A percentile compares a stretch with the other conserved stretches of the same genome.
Evolutionary conservation across 2,329 filamentous ascomycete species (phyloP).

Genomic region (Aspergillus fructus): DNA sequence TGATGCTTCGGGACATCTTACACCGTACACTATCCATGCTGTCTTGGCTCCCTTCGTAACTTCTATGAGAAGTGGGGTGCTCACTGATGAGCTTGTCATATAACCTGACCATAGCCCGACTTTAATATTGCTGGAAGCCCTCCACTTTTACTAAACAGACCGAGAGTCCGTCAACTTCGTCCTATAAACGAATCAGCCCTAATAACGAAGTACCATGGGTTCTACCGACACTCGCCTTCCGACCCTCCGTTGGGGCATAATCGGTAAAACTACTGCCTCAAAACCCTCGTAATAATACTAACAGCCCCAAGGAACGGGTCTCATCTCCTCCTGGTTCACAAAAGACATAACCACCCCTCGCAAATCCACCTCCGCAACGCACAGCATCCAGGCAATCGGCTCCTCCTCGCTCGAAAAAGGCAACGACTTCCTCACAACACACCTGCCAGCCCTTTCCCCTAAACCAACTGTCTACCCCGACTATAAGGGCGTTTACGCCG

Average conservation of each 20-base stretch:
- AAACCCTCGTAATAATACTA: background rate
- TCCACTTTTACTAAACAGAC: no score
- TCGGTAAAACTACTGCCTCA: background rate
- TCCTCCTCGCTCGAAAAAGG: slow-evolving; percentile 3
- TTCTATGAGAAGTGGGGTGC: no score
- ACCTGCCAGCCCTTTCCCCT: background rate
- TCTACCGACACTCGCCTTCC: background rate
- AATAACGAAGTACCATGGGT: background rate
- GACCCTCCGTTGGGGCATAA: slow-evolving; percentile 7
- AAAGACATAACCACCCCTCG: background rate
- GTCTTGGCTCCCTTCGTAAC: no score
- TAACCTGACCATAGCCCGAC: no score
- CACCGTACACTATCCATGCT: no score
- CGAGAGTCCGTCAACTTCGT: no score
- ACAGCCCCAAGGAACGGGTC: background rate
- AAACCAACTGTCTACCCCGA: slow-evolving; percentile 58
- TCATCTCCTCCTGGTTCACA: slow-evolving; percentile 8
- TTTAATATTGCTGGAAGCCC: no score
- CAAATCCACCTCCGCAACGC: background rate
- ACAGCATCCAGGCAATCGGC: slow-evolving; percentile 4
- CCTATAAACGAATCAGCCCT: no score
- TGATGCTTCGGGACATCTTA: no score
- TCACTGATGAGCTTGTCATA: no score
- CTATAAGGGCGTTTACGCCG: slow-evolving; percentile 72
- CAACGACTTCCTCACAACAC: background rate